Evolutionary conservation across 2,329 filamentous ascomycete species (phyloP).

Genomic region (Microcyclospora pomicola): DNA sequence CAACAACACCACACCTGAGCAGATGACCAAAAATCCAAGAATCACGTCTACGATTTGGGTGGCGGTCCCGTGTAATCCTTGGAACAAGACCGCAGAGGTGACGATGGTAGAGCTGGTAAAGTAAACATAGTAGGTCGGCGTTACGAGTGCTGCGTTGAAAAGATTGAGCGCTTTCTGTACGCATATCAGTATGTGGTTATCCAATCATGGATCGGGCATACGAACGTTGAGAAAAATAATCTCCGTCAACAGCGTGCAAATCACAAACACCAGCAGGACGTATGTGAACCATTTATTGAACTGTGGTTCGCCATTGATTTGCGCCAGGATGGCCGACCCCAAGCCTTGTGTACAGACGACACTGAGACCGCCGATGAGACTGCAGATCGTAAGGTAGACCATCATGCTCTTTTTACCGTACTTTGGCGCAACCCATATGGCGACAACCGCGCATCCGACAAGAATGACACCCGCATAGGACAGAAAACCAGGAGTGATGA

Average conservation of each 20-base stretch:
- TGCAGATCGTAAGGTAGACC: slow-evolving; percentile 93
- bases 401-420: slow-evolving; percentile 97
- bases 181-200: slow-evolving; percentile 7
- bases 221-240: slow-evolving; percentile 92
- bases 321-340: slow-evolving; percentile 79
- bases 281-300: slow-evolving; percentile 98
- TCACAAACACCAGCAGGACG: slow-evolving; percentile 78
- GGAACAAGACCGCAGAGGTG: slow-evolving; percentile 82
- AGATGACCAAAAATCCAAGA: slow-evolving; percentile 87
- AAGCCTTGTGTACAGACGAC: slow-evolving; percentile 91
- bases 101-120: slow-evolving; percentile 94
- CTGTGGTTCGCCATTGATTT: slow-evolving; percentile 66
- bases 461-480: slow-evolving; percentile 73
- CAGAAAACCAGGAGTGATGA: slow-evolving; percentile 75
- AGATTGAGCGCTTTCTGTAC: slow-evolving; percentile 93
- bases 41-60: slow-evolving; percentile 76
- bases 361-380: slow-evolving; percentile 81
- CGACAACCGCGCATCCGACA: slow-evolving; percentile 55
- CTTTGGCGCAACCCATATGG: slow-evolving; percentile 67
- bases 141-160: slow-evolving; percentile 93
- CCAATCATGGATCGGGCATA: slow-evolving; percentile 11
- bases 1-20: slow-evolving; percentile 76
- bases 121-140: slow-evolving; percentile 96
- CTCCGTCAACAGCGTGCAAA: slow-evolving; percentile 78
- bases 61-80: slow-evolving; percentile 78